Conservation (phyloP, 1,284 basidiomycete species). For the Papiliotrema terrestris region DNA sequence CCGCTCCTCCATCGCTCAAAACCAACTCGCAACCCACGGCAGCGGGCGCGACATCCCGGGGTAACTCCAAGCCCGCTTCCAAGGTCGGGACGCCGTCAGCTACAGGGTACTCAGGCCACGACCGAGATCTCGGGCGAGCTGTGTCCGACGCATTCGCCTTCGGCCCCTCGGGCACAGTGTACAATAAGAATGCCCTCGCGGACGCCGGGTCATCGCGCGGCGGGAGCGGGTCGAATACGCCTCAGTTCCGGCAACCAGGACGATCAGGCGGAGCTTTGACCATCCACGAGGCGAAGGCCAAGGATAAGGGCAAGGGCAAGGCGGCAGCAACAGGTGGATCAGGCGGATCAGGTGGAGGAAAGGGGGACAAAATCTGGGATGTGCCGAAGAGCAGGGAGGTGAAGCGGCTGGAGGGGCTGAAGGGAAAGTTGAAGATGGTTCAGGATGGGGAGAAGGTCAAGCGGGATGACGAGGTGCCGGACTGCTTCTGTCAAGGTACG, state of each 20-base stretch:
- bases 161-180: conserved; percentile 10
- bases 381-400: conserved; percentile 36
- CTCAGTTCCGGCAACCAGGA: conserved; percentile 1
- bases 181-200: conserved; percentile 35
- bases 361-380: conserved; percentile 43
- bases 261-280: conserved; percentile 22
- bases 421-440: conserved; percentile 25
- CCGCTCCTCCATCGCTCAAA: conserved; percentile 3
- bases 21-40: background rate
- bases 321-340: background rate
- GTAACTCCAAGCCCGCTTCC: background rate
- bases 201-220: conserved; percentile 1
- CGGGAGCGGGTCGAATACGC: background rate
- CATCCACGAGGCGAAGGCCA: conserved; percentile 18
- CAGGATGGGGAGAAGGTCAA: conserved; percentile 29
- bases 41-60: background rate
- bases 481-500: conserved; percentile 51
- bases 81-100: background rate
- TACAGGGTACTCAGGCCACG: background rate
- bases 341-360: conserved; percentile 1
- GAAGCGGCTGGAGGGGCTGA: conserved; percentile 37
- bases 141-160: background rate
- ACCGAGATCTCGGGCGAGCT: background rate
- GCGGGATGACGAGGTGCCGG: conserved; percentile 12
- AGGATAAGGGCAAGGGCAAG: background rate